These are phyloP conservation scores for Apophysomyces elegans DNA, from an alignment of 371 early-diverging fungal species.

Conservation along the genomic window DNA sequence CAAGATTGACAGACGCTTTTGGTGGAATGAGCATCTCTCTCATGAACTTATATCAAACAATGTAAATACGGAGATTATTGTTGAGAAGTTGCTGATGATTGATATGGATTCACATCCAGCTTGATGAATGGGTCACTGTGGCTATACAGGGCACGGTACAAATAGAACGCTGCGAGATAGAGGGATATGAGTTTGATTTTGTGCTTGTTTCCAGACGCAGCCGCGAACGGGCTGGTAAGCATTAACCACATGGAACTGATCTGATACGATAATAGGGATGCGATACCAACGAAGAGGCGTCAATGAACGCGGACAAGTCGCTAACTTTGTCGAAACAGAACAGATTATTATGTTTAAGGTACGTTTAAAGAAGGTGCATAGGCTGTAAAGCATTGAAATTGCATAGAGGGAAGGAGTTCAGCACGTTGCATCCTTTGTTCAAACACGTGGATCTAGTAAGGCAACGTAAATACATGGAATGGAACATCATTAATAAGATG, in stretches of 20 bases:
- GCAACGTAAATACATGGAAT: not conserved
- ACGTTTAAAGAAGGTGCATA: not conserved
- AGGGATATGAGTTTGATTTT: constrained; percentile 63
- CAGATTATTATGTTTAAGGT: constrained; percentile 51
- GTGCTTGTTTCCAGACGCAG: constrained; percentile 62
- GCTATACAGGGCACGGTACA: constrained; percentile 75
- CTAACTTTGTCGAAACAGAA: constrained; percentile 80
- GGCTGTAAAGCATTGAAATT: not conserved
- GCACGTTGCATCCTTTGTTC: constrained; percentile 68
- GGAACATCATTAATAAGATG: not conserved
- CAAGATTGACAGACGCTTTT: constrained; percentile 57
- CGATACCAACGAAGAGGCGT: constrained; percentile 70
- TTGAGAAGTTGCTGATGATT: constrained; percentile 27
- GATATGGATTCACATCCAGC: constrained; percentile 29
- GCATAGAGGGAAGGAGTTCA: constrained; percentile 46
- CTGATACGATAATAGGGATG: constrained; percentile 38
- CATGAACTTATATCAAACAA: constrained; percentile 41
- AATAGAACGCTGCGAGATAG: constrained; percentile 63
- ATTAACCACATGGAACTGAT: not conserved
- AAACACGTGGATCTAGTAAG: constrained; percentile 67
- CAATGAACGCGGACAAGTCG: constrained; percentile 64
- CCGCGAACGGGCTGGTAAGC: constrained; percentile 58
- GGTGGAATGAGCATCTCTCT: constrained; percentile 72
- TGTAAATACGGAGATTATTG: not conserved
- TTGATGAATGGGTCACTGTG: constrained; percentile 68